Evolutionary conservation across 352 stramenopile species (phyloP), one percentile per base, ranked within the genome.

Genomic region (Phytophthora palmivora): DNA sequence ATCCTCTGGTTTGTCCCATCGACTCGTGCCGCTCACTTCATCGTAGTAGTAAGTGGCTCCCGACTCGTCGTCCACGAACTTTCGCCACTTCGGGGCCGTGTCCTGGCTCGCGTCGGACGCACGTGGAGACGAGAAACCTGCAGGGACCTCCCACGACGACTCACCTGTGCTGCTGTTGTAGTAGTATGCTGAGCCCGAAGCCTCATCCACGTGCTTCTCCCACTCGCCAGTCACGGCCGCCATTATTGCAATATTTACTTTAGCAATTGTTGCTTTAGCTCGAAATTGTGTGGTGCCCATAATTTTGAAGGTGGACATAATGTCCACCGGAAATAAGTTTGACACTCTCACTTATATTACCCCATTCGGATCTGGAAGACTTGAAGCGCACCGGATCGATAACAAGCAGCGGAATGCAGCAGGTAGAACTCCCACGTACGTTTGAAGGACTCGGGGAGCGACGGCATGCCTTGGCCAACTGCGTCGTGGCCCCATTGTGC

Each of bases 371-470:
- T 62, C 63, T 92, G 87, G 34, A 91, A 93, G 12, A 76, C 75
- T 59, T 92, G 82, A 24, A 93, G 76, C 32, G 82, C 79, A 16
- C 82, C 75, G 1, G 82, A 81, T 6, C 81, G 82, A 51, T 92
- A 97, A 63, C 85, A 94, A 21, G 87, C 88, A 22, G 89, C 88
- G 7, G 83, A 96, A 49, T 97, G 90, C 33, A 92, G 72, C 52
- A 97, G 53, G 54, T 97, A 96, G 60, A 96, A 96, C 61, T 96
- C 86, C 85, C 86, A 97, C 26, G 84, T 94, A 34, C 89, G 83
- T 45, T 87, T 81, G 46, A 95, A 97, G 4, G 82, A 92, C 44
- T 91, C 73, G 3, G 86, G 86, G 14, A 93, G 61, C 18, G 73
- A 86, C 16, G 63, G 64, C 32, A 60, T 47, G 18, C 19, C 10